Evolutionary conservation across 2,329 filamentous ascomycete species (phyloP).

Genomic region (Aspergillus arachidicola): DNA sequence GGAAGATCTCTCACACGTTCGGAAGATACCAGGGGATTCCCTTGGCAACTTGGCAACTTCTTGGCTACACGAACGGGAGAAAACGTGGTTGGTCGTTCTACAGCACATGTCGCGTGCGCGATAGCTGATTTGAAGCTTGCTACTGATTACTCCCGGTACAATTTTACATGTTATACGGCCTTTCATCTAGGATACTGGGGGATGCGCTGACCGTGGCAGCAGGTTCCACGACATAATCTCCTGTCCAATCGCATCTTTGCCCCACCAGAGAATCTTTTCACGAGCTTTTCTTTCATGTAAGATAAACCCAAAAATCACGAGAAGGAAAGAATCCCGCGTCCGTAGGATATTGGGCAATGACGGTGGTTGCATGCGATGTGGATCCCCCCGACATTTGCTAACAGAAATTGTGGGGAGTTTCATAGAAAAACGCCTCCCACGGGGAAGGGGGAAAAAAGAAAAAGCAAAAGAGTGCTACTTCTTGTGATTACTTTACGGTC

Average conservation of each 20-base stretch:
- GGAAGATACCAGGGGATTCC: background rate
- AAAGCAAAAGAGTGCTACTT: background rate
- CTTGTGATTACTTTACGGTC: background rate
- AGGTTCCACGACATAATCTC: background rate
- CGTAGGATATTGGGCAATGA: background rate
- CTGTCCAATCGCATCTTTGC: background rate
- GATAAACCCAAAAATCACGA: background rate
- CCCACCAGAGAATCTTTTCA: background rate
- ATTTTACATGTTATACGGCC: background rate
- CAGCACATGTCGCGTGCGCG: background rate
- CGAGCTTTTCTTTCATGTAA: background rate
- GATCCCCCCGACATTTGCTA: background rate
- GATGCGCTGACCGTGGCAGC: background rate
- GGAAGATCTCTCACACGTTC: background rate
- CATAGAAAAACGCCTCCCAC: background rate
- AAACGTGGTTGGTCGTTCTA: background rate
- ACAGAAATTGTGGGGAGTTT: background rate
- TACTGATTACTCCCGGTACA: background rate
- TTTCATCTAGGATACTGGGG: background rate
- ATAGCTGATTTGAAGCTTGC: background rate
- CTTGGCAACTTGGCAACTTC: constrained; percentile 1
- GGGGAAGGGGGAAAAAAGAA: background rate
- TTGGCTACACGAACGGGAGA: background rate
- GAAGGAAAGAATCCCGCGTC: background rate
- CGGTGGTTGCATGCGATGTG: background rate